Evolutionary conservation across 805 yeast species (phyloP), one percentile per base, ranked within the genome.

Genomic region (Candida coquimbonensis): DNA sequence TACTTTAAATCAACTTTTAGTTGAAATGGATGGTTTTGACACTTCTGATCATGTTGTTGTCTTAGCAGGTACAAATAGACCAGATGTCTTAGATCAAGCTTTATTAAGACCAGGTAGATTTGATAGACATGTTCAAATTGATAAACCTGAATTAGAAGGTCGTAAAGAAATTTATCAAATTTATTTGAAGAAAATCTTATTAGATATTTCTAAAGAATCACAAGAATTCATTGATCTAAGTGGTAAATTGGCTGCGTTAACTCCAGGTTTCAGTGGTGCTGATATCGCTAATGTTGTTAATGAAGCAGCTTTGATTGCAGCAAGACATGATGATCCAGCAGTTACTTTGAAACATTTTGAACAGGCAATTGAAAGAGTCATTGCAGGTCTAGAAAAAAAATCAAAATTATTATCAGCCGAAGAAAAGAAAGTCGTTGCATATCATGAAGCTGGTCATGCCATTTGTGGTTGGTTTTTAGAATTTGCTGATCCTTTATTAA

Each of bases 371-470:
- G 99, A 95, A 67, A 81, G 99, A 61, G 97, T 91, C 38, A 87
- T 90, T 66, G 97, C 95, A 31, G 99, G 99, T 35, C 72, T 93
- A 50, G 98, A 91, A 65, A 87, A 87, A 73, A 91, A 88, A 66
- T 77, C 90, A 14, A 83, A 84, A 59, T 77, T 93, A 13, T 72
- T 95, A 49, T 79, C 88, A 3, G 83, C 88, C 1, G 90, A 84
- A 49, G 98, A 95, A 62, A 87, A 89, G 67, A 80, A 73, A 51
- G 80, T 88, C 26, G 96, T 95, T 47, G 99, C 99, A 1, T 93
- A 85, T 59, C 99, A 95, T 63, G 99, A 93, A 66, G 99, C 99
- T 4, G 99, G 99, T 5, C 99, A 95, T 67, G 99, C 99, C 11
- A 79, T 93, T 49, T 90, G 98, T 65, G 99, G 99, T 12, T 93